Conservation (phyloP, 257 asterid genomes). For the Mitragyna speciosa region DNA sequence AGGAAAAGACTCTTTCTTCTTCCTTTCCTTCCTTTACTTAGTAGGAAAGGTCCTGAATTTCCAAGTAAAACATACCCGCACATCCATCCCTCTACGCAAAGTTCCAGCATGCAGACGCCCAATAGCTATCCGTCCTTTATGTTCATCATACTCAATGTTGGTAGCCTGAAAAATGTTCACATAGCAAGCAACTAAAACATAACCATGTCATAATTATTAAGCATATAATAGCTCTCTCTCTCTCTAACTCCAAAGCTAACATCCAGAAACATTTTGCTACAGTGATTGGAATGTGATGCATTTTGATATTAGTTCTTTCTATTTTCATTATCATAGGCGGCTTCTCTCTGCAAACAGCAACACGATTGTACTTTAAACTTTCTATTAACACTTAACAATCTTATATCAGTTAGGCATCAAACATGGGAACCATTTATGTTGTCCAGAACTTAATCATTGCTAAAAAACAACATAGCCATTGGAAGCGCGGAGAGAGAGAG, state of each 20-base stretch:
- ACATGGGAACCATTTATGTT: not conserved
- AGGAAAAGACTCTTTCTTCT: not conserved
- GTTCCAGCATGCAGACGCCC: conserved; percentile 96
- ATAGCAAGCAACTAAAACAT: conserved; percentile 11
- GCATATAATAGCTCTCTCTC: not conserved
- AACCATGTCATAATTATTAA: not conserved
- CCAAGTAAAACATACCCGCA: conserved; percentile 56
- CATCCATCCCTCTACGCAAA: conserved; percentile 88
- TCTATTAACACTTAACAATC: not conserved
- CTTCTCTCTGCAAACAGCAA: not conserved
- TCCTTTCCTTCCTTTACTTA: not conserved
- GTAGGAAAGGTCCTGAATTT: not conserved
- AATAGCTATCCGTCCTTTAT: conserved; percentile 97
- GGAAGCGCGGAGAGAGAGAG: too few relatives aligned
- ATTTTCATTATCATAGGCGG: not conserved
- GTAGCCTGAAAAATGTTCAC: conserved; percentile 65
- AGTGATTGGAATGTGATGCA: not conserved
- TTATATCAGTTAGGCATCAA: not conserved
- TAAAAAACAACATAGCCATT: not conserved
- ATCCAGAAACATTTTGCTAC: not conserved
- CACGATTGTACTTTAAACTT: not conserved
- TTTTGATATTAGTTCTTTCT: not conserved
- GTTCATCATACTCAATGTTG: conserved; percentile 91
- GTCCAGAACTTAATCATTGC: not conserved
- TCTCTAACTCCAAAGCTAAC: not conserved